Evolutionary conservation across 2,329 filamentous ascomycete species (phyloP).

Genomic region (Aspergillus cejpii): DNA sequence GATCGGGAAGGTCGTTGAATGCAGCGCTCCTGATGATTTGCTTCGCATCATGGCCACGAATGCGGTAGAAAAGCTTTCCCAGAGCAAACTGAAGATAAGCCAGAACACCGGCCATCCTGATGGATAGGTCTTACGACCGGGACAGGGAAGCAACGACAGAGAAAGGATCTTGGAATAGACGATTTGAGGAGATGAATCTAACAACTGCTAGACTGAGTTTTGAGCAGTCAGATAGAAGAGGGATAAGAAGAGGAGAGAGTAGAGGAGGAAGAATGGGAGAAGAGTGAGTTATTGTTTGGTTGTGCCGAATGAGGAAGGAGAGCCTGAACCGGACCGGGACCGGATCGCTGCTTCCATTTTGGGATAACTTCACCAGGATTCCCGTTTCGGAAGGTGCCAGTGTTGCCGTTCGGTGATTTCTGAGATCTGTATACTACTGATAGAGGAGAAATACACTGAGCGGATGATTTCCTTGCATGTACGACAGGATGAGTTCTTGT

Average conservation of each 20-base stretch:
- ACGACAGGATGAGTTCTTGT: not conserved
- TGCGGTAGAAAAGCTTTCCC: slow-evolving; percentile 18
- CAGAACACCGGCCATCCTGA: slow-evolving; percentile 10
- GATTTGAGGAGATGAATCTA: too few relatives aligned
- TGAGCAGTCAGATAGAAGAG: not conserved
- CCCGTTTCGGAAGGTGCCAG: not conserved
- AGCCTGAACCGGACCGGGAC: slow-evolving; percentile 19
- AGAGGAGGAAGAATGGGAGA: not conserved
- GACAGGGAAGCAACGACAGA: not conserved
- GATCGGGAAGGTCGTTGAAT: slow-evolving; percentile 18
- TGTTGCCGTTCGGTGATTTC: not conserved
- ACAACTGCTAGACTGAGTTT: too few relatives aligned
- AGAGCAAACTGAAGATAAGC: slow-evolving; percentile 19
- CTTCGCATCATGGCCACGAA: slow-evolving; percentile 23
- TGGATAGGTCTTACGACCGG: not conserved
- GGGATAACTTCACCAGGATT: not conserved
- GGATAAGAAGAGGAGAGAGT: too few relatives aligned
- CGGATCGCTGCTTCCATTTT: slow-evolving; percentile 9
- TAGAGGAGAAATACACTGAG: not conserved
- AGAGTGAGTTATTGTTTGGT: not conserved
- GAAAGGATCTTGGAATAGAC: not conserved
- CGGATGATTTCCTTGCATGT: not conserved
- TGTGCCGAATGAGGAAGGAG: slow-evolving; percentile 3
- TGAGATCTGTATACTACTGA: not conserved
- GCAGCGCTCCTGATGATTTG: slow-evolving; percentile 19